Conservation (phyloP, 2,329 filamentous ascomycete genomes). For the Shiraia bambusicola region DNA sequence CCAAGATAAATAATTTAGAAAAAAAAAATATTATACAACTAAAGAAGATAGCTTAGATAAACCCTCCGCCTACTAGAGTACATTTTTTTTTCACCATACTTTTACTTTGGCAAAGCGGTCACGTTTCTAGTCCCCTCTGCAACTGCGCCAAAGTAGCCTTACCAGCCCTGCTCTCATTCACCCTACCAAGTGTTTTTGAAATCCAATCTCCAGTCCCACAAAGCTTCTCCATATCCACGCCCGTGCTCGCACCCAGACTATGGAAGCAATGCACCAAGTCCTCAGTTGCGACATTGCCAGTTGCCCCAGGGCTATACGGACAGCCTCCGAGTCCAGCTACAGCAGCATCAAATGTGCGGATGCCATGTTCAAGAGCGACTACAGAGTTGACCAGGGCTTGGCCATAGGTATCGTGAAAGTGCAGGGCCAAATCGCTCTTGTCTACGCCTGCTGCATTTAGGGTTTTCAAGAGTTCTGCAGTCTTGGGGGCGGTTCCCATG, state of each 20-base stretch:
- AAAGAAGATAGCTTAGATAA: no score
- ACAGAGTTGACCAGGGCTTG: slow-evolving; percentile 82
- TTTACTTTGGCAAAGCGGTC: neutral
- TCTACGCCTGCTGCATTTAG: slow-evolving; percentile 68
- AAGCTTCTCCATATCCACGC: slow-evolving; percentile 53
- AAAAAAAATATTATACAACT: no score
- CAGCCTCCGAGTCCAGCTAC: slow-evolving; percentile 82
- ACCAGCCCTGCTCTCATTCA: slow-evolving; percentile 44
- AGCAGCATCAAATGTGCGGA: slow-evolving; percentile 76
- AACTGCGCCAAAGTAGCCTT: slow-evolving; percentile 41
- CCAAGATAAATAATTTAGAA: no score
- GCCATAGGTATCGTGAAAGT: slow-evolving; percentile 88
- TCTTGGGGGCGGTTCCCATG: slow-evolving; percentile 78
- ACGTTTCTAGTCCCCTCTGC: slow-evolving; percentile 12
- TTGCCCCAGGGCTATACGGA: slow-evolving; percentile 81
- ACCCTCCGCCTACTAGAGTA: no score
- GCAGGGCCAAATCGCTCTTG: slow-evolving; percentile 71
- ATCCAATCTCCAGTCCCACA: slow-evolving; percentile 45
- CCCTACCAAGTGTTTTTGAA: slow-evolving; percentile 35
- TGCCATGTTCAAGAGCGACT: slow-evolving; percentile 73
- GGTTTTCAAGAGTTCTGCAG: slow-evolving; percentile 64
- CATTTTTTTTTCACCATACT: no score
- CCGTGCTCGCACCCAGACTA: slow-evolving; percentile 72
- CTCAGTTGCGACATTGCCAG: slow-evolving; percentile 83
- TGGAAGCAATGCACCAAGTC: slow-evolving; percentile 77